phyloP scores from a whole-genome alignment of 176 grass and related monocot species.

The Melocanna baccifera region DNA sequence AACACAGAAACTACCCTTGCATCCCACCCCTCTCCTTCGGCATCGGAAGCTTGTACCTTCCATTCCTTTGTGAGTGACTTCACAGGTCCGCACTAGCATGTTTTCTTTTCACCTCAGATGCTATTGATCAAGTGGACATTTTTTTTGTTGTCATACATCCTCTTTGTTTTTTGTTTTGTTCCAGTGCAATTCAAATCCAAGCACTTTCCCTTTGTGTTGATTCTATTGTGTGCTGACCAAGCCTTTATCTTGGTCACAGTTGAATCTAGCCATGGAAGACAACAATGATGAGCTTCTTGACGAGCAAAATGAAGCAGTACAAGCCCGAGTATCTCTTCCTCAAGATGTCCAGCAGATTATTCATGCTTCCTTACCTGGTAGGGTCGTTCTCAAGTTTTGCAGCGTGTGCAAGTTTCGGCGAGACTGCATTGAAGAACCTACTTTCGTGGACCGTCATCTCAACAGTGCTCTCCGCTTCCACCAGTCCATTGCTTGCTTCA shows the following conservation, averaged over 20 bases:
- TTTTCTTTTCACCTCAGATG: conserved; percentile 7
- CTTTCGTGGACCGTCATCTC: conserved; percentile 42
- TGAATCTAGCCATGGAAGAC: conserved; percentile 35
- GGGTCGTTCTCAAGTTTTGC: conserved; percentile 32
- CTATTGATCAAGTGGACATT: conserved; percentile 6
- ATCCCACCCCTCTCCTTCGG: not conserved
- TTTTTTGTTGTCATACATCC: not conserved
- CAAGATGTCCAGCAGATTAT: conserved; percentile 39
- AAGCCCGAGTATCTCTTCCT: conserved; percentile 24
- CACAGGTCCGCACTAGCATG: not conserved
- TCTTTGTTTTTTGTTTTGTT: not conserved
- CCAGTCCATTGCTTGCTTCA: conserved; percentile 48
- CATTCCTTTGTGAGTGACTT: no score
- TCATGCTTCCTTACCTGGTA: conserved; percentile 43
- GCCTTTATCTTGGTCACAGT: conserved; percentile 20
- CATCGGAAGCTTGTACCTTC: not conserved
- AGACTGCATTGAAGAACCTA: conserved; percentile 32
- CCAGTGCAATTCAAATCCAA: not conserved
- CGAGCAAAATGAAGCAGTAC: conserved; percentile 25
- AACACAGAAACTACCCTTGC: not conserved
- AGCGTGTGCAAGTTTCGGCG: conserved; percentile 44
- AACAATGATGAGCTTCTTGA: no score
- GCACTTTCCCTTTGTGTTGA: not conserved
- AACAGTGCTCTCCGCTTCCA: conserved; percentile 21
- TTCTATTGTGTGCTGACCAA: conserved; percentile 19